These are phyloP conservation scores for Beauveria asiatica DNA, from an alignment of 2,329 filamentous ascomycete species.

Conservation along the genomic window DNA sequence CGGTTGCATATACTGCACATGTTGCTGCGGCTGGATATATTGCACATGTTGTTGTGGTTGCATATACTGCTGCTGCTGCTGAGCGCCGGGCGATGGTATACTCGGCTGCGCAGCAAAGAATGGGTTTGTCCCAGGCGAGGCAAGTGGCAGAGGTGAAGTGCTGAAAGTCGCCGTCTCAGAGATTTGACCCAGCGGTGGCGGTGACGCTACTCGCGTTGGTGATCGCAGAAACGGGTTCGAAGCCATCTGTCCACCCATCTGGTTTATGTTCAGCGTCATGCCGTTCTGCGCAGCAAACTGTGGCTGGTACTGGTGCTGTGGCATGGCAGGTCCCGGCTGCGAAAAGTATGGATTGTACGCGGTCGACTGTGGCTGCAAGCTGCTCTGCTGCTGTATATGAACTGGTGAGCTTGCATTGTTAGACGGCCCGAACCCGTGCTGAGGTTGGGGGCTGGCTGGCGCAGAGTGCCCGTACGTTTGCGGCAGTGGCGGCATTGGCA, in stretches of 20 bases:
- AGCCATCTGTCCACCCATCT: constrained; percentile 23
- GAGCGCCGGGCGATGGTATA: constrained; percentile 15
- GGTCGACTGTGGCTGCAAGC: constrained; percentile 29
- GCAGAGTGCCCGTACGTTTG: constrained; percentile 36
- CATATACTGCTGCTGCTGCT: constrained; percentile 17
- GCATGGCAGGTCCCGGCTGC: constrained; percentile 21
- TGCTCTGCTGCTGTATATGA: constrained; percentile 22
- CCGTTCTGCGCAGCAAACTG: constrained; percentile 18
- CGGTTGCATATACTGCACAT: constrained; percentile 16
- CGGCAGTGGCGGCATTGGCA: constrained; percentile 32
- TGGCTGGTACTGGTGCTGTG: constrained; percentile 17
- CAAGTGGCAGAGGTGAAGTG: constrained; percentile 21
- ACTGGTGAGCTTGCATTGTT: constrained; percentile 34
- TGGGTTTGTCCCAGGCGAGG: constrained; percentile 26
- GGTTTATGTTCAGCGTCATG: constrained; percentile 32
- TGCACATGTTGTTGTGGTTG: constrained; percentile 22
- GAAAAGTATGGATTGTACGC: constrained; percentile 47
- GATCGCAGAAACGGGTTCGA: constrained; percentile 44
- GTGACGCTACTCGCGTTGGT: constrained; percentile 42
- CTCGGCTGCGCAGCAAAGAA: constrained; percentile 30
- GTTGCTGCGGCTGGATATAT: constrained; percentile 13
- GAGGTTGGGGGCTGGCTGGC: constrained; percentile 32
- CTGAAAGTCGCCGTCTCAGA: constrained; percentile 39
- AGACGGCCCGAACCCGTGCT: constrained; percentile 31
- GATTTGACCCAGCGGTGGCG: constrained; percentile 39